Evolutionary conservation across 257 asterid species (phyloP).

Genomic region (Orobanche coerulescens): DNA sequence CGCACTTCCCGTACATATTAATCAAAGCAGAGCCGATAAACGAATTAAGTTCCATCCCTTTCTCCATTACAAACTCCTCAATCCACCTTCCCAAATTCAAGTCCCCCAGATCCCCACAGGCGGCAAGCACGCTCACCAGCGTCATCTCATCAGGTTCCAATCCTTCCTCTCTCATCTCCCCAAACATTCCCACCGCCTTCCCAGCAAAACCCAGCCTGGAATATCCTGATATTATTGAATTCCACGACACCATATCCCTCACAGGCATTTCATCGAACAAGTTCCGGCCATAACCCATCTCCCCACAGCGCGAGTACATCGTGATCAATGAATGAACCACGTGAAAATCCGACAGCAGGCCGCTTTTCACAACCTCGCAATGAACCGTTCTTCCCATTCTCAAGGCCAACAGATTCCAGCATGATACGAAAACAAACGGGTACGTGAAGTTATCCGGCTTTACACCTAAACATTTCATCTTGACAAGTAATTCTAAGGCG

Average conservation of each 20-base stretch:
- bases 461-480: conserved; percentile 47
- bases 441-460: conserved; percentile 75
- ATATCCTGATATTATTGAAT: conserved; percentile 75
- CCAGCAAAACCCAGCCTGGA: conserved; percentile 49
- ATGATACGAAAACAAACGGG: conserved; percentile 75
- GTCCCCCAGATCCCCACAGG: conserved; percentile 78
- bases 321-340: conserved; percentile 71
- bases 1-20: conserved; percentile 78
- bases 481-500: conserved; percentile 40
- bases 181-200: conserved; percentile 70
- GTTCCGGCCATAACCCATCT: conserved; percentile 43
- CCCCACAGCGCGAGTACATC: conserved; percentile 55
- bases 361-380: conserved; percentile 56
- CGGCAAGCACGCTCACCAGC: conserved; percentile 68
- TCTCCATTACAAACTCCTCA: conserved; percentile 37
- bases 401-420: conserved; percentile 46
- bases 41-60: conserved; percentile 45
- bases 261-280: conserved; percentile 71
- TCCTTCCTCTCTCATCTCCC: conserved; percentile 49
- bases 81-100: conserved; percentile 54
- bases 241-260: conserved; percentile 82
- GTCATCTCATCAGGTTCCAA: conserved; percentile 76
- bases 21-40: conserved; percentile 74
- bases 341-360: conserved; percentile 57
- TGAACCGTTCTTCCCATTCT: conserved; percentile 45